Conservation (phyloP, 108 stramenopile species). For the Cyclotella atomus region DNA sequence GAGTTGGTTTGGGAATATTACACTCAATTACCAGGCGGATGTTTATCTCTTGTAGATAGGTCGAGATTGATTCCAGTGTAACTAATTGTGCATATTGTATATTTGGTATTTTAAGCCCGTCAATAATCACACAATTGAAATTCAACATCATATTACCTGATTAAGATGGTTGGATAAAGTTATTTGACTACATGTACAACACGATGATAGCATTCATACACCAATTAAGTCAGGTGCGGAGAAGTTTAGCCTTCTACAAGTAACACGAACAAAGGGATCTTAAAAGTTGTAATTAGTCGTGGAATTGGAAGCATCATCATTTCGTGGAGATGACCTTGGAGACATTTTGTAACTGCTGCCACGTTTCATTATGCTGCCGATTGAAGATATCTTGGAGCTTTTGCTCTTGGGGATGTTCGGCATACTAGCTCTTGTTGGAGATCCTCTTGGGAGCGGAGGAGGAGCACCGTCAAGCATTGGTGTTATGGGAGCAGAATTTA, state of each 20-base stretch:
- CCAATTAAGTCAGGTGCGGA: too few relatives aligned
- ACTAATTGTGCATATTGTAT: too few relatives aligned
- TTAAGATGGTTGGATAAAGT: too few relatives aligned
- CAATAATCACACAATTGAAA: too few relatives aligned
- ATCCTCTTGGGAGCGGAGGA: constrained; percentile 3
- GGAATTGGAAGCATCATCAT: constrained; percentile 48
- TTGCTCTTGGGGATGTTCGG: constrained; percentile 14
- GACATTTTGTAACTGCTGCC: constrained; percentile 18
- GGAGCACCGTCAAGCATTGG: not conserved
- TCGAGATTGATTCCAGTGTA: constrained; percentile 43
- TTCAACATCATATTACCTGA: too few relatives aligned
- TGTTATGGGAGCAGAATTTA: not conserved
- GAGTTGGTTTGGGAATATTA: constrained; percentile 49
- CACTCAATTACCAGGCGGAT: constrained; percentile 44
- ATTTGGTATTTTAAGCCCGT: too few relatives aligned
- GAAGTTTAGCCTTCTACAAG: too few relatives aligned
- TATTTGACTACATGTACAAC: too few relatives aligned
- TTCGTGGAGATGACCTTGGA: constrained; percentile 21
- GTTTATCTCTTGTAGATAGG: constrained; percentile 38
- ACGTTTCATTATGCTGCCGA: constrained; percentile 28
- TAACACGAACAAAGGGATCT: too few relatives aligned
- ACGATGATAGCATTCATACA: too few relatives aligned
- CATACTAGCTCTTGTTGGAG: constrained; percentile 1
- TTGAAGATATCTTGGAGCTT: constrained; percentile 22
- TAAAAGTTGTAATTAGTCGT: constrained; percentile 49